Conservation (phyloP, 441 rosid species). For the Populus hybrid region DNA sequence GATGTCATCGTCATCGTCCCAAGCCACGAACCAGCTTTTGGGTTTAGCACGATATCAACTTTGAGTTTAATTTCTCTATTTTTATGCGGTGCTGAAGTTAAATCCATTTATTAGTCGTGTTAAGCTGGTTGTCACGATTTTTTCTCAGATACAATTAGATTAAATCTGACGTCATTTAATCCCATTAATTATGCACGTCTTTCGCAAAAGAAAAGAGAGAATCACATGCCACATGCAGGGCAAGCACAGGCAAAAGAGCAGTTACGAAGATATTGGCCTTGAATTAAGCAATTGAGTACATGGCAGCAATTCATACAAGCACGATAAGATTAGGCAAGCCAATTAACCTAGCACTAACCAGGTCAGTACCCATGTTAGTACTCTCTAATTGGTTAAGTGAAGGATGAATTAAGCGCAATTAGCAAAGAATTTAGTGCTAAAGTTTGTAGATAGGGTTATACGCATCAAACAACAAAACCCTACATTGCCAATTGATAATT, state of each 20-base stretch:
- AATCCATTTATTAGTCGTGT: too few species aligned
- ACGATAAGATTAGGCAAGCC: conserved; percentile 24
- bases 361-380: conserved; percentile 37
- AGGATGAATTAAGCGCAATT: conserved; percentile 21
- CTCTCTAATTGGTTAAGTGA: conserved; percentile 28
- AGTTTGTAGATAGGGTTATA: conserved; percentile 22
- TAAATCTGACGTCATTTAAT: too few species aligned
- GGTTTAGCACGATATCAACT: background rate
- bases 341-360: conserved; percentile 20
- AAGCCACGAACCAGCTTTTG: too few species aligned
- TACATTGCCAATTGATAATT: conserved; percentile 1
- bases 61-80: background rate
- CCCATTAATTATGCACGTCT: too few species aligned
- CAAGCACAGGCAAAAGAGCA: background rate
- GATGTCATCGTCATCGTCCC: too few species aligned
- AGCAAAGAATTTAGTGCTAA: conserved; percentile 30
- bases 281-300: background rate
- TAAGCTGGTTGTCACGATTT: background rate
- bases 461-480: background rate
- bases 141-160: background rate
- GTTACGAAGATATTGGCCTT: background rate
- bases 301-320: conserved; percentile 11
- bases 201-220: background rate
- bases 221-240: background rate
- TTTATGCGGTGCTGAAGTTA: background rate